These are phyloP conservation scores for Mycosphaerelloides madeirae DNA, from an alignment of 2,329 filamentous ascomycete species.

Conservation along the genomic window DNA sequence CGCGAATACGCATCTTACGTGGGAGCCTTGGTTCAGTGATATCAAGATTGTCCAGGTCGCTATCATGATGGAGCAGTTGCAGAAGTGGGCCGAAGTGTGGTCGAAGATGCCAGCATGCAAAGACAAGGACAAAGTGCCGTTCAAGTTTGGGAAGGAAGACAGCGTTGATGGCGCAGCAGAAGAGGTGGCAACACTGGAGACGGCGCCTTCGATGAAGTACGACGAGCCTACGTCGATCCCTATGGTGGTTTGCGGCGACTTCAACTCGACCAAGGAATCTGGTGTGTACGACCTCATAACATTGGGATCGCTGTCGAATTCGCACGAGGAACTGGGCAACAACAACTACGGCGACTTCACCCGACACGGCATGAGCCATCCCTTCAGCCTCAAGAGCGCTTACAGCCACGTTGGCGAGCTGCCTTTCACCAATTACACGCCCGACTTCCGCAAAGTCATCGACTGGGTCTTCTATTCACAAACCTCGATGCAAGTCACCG, in stretches of 20 bases:
- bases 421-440: conserved; percentile 94
- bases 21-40: conserved; percentile 85
- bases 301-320: conserved; percentile 69
- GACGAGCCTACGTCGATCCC: conserved; percentile 81
- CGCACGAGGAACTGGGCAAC: conserved; percentile 73
- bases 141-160: conserved; percentile 46
- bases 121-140: conserved; percentile 59
- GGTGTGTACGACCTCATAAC: conserved; percentile 88
- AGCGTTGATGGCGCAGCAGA: conserved; percentile 46
- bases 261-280: conserved; percentile 84
- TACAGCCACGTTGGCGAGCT: conserved; percentile 82
- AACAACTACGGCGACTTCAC: conserved; percentile 93
- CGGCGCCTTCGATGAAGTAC: conserved; percentile 81
- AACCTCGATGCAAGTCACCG: conserved; percentile 78
- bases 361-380: conserved; percentile 84
- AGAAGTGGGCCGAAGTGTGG: conserved; percentile 80
- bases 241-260: conserved; percentile 86
- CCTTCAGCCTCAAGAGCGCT: conserved; percentile 86
- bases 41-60: conserved; percentile 96
- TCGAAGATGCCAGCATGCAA: conserved; percentile 72
- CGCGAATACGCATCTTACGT: conserved; percentile 89
- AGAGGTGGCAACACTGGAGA: conserved; percentile 42
- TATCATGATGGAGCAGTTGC: conserved; percentile 88
- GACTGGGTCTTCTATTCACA: conserved; percentile 99
- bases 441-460: conserved; percentile 84